These are phyloP conservation scores for Kurtzmaniella cleridarum DNA, from an alignment of 805 yeast species.

Conservation along the genomic window DNA sequence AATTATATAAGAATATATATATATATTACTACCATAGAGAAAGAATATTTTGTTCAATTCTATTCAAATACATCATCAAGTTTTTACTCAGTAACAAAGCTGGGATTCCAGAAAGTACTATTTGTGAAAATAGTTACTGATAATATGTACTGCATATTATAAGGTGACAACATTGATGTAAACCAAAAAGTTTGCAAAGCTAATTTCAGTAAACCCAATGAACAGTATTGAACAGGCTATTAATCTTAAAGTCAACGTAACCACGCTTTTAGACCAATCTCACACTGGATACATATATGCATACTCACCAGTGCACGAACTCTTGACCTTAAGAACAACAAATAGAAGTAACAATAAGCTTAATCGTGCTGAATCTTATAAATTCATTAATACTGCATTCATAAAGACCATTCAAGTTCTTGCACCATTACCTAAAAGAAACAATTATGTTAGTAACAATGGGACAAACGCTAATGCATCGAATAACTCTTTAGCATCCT, in stretches of 20 bases:
- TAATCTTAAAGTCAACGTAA: constrained; percentile 46
- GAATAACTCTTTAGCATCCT: constrained; percentile 25
- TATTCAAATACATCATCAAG: too few species aligned
- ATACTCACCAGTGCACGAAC: constrained; percentile 44
- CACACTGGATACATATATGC: constrained; percentile 62
- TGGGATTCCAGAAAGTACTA: constrained; percentile 8
- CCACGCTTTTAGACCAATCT: constrained; percentile 52
- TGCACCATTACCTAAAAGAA: constrained; percentile 27
- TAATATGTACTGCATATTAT: not conserved
- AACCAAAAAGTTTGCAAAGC: constrained; percentile 1
- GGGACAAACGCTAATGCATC: constrained; percentile 17
- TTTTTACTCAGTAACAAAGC: too few species aligned
- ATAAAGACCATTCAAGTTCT: constrained; percentile 47
- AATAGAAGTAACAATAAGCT: constrained; percentile 9
- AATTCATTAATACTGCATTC: constrained; percentile 52
- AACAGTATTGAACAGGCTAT: constrained; percentile 13
- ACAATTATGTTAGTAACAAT: constrained; percentile 7
- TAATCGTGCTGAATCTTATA: constrained; percentile 26
- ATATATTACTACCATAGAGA: too few species aligned
- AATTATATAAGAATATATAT: too few species aligned
- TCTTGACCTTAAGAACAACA: constrained; percentile 31
- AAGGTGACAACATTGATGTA: not conserved
- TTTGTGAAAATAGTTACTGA: not conserved
- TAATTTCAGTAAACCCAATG: constrained; percentile 1
- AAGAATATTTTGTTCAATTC: too few species aligned